Evolutionary conservation across 2,329 filamentous ascomycete species (phyloP).

Genomic region (Rosellinia necatrix): DNA sequence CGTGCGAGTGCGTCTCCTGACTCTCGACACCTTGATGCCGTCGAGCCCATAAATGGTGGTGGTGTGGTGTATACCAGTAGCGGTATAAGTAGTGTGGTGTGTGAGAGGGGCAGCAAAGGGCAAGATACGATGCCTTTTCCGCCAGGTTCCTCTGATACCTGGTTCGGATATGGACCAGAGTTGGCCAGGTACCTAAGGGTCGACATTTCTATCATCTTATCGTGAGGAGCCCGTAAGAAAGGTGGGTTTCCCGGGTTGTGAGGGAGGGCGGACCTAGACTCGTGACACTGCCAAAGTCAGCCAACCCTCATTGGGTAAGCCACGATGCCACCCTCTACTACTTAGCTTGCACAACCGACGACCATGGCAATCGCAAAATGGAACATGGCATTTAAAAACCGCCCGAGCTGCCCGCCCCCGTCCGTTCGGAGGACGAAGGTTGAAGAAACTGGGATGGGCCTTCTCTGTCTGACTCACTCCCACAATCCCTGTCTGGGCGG

Average conservation of each 20-base stretch:
- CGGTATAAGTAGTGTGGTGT: too few relatives aligned
- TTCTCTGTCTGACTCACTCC: slow-evolving; percentile 26
- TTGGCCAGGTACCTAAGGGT: too few relatives aligned
- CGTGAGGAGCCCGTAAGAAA: slow-evolving; percentile 29
- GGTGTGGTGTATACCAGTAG: slow-evolving; percentile 35
- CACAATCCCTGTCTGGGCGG: not conserved
- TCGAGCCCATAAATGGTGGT: slow-evolving; percentile 28
- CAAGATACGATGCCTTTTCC: slow-evolving; percentile 26
- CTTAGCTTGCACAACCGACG: slow-evolving; percentile 23
- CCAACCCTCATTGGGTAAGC: slow-evolving; percentile 42
- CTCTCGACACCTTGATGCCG: slow-evolving; percentile 32
- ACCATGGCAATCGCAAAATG: slow-evolving; percentile 33
- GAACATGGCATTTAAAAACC: slow-evolving; percentile 34
- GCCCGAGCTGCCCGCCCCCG: slow-evolving; percentile 15
- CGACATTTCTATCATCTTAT: slow-evolving; percentile 40
- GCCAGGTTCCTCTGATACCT: slow-evolving; percentile 29
- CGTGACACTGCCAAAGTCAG: slow-evolving; percentile 42
- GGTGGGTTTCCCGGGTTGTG: slow-evolving; percentile 35
- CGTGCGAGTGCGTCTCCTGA: slow-evolving; percentile 40
- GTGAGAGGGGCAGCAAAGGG: slow-evolving; percentile 31
- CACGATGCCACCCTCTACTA: slow-evolving; percentile 38
- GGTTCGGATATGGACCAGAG: slow-evolving; percentile 33
- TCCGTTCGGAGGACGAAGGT: slow-evolving; percentile 13
- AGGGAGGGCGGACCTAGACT: slow-evolving; percentile 39
- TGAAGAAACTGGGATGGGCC: slow-evolving; percentile 2